Evolutionary conservation across 2,329 filamentous ascomycete genomes (phyloP).

Genomic region (Rhynchosporium secalis): DNA sequence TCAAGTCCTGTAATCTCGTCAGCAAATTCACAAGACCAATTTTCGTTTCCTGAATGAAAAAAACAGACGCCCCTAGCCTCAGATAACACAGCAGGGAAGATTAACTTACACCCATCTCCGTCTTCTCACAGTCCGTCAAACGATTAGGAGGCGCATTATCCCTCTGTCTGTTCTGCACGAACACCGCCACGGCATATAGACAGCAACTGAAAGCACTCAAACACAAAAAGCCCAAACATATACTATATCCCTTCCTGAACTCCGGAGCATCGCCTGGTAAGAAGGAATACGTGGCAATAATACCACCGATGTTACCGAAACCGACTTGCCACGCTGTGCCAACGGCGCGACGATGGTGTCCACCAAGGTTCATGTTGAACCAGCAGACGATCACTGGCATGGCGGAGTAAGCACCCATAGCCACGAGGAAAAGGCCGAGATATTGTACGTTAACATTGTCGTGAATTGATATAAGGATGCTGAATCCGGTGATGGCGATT

Average conservation of each 20-base stretch:
- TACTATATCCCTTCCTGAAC: constrained; percentile 73
- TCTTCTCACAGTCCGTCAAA: constrained; percentile 62
- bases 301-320: constrained; percentile 78
- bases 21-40: neutral
- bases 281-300: constrained; percentile 74
- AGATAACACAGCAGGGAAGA: neutral
- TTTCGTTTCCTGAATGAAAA: neutral
- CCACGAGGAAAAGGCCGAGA: constrained; percentile 77
- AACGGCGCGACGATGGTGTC: constrained; percentile 68
- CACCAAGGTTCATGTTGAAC: constrained; percentile 78
- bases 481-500: constrained; percentile 72
- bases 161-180: constrained; percentile 60
- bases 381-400: constrained; percentile 86
- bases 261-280: constrained; percentile 63
- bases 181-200: constrained; percentile 60
- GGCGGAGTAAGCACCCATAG: constrained; percentile 78
- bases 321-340: constrained; percentile 76
- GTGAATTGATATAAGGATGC: constrained; percentile 71
- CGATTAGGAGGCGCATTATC: constrained; percentile 48
- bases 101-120: constrained; percentile 45
- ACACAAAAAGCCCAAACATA: constrained; percentile 72
- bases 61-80: neutral
- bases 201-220: constrained; percentile 63
- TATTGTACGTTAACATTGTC: constrained; percentile 69
- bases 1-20: constrained; percentile 34